Conservation (phyloP, 805 yeast genomes). For the Ogataea allantospora region DNA sequence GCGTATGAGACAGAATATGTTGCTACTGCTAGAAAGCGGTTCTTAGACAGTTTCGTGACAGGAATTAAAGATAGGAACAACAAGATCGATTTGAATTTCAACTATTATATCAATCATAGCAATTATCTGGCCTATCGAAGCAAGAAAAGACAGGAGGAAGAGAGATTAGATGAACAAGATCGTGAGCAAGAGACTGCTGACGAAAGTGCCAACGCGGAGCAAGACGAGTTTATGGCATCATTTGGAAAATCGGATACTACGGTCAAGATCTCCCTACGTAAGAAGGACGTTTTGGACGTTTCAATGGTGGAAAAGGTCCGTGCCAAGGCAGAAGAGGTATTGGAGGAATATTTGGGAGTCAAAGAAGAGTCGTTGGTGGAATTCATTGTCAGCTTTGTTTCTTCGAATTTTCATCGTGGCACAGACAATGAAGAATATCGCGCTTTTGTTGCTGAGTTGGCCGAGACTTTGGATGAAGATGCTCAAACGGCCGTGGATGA, state of each 20-base stretch:
- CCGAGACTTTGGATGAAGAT: constrained; percentile 48
- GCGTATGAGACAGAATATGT: constrained; percentile 20
- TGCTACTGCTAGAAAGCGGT: constrained; percentile 24
- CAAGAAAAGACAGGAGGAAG: constrained; percentile 40
- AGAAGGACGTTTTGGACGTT: not conserved
- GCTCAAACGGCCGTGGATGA: constrained; percentile 31
- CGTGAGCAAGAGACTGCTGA: constrained; percentile 36
- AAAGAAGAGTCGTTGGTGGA: constrained; percentile 49
- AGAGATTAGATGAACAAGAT: constrained; percentile 41
- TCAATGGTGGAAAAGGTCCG: constrained; percentile 28
- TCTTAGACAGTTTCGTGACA: constrained; percentile 31
- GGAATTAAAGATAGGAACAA: constrained; percentile 24
- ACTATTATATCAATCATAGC: constrained; percentile 41
- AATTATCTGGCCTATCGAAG: constrained; percentile 43
- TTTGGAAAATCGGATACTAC: constrained; percentile 5
- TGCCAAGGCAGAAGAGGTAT: constrained; percentile 38
- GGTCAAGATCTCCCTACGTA: not conserved
- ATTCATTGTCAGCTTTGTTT: constrained; percentile 41
- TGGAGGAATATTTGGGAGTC: constrained; percentile 54
- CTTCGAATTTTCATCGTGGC: constrained; percentile 33
- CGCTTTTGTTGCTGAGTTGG: constrained; percentile 43
- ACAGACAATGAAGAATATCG: constrained; percentile 30
- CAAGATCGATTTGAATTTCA: constrained; percentile 34
- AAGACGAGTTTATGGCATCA: constrained; percentile 18
- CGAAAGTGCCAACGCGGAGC: constrained; percentile 10